phyloP scores from a whole-genome alignment of 805 yeast species.

The Lipomyces lipofer region DNA sequence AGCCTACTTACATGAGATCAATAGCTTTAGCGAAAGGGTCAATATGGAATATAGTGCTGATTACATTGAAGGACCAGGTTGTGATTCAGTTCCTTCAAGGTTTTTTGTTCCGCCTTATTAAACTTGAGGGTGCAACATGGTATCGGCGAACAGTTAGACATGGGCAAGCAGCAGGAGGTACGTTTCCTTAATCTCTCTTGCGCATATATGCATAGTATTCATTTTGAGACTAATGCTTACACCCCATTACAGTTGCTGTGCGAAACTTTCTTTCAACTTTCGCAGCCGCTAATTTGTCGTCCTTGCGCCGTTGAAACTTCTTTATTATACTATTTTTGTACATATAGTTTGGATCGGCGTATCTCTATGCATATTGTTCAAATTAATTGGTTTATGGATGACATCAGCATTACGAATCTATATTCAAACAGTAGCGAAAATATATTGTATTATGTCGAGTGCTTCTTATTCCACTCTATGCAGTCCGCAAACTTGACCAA shows the following conservation, averaged over 20 bases:
- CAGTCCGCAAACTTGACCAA: constrained; percentile 76
- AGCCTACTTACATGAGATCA: constrained; percentile 18
- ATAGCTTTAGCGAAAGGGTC: constrained; percentile 24
- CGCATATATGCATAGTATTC: not conserved
- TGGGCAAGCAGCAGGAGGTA: constrained; percentile 22
- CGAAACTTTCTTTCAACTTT: not conserved
- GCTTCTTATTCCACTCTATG: constrained; percentile 65
- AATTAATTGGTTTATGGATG: too few relatives aligned
- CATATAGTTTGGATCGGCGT: too few relatives aligned
- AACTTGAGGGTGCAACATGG: constrained; percentile 17
- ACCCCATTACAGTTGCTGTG: not conserved
- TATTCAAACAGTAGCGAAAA: too few relatives aligned
- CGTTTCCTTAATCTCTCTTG: not conserved
- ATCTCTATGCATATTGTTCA: too few relatives aligned
- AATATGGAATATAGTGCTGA: constrained; percentile 5
- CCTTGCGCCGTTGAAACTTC: too few relatives aligned
- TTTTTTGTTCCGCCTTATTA: constrained; percentile 13
- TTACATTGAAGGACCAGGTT: constrained; percentile 30
- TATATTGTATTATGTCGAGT: too few relatives aligned
- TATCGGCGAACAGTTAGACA: not conserved
- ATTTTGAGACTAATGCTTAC: not conserved
- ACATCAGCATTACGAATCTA: too few relatives aligned
- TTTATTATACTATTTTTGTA: too few relatives aligned
- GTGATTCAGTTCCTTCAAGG: constrained; percentile 31
- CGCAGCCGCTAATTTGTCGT: too few relatives aligned